Conservation (phyloP, 345 rosid genomes). For the Abelmoschus esculentus region DNA sequence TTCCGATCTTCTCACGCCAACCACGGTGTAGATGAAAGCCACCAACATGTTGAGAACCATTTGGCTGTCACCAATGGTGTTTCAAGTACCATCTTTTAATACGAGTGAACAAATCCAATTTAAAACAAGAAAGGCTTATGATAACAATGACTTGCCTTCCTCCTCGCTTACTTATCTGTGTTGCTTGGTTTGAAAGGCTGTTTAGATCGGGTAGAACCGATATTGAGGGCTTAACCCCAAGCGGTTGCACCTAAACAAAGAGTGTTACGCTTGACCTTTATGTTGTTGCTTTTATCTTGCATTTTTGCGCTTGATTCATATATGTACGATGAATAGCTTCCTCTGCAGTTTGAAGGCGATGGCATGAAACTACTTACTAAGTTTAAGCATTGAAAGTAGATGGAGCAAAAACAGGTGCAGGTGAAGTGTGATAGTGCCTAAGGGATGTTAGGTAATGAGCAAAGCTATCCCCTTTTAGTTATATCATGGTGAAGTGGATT, state of each 20-base stretch:
- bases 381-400: not conserved
- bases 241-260: constrained; percentile 41
- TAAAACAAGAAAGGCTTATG: not conserved
- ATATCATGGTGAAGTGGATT: not conserved
- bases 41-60: constrained; percentile 30
- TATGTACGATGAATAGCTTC: no score
- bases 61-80: constrained; percentile 11
- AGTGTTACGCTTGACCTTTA: not conserved
- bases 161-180: constrained; percentile 10
- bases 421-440: no score
- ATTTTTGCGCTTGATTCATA: not conserved
- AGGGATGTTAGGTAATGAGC: not conserved
- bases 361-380: no score
- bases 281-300: not conserved
- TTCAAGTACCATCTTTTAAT: constrained; percentile 3
- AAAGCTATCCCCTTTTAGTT: not conserved
- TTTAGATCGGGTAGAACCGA: constrained; percentile 16
- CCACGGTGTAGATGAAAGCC: constrained; percentile 19
- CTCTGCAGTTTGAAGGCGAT: no score
- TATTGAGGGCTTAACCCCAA: constrained; percentile 24
- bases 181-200: constrained; percentile 36
- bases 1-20: constrained; percentile 10
- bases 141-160: not conserved
- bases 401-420: not conserved
- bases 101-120: not conserved